Percentiles rank a stretch among this genome's conserved stretches.
These are phyloP conservation scores for Parathielavia appendiculata DNA, from an alignment of 495 filamentous ascomycete species.

Conservation along the genomic window DNA sequence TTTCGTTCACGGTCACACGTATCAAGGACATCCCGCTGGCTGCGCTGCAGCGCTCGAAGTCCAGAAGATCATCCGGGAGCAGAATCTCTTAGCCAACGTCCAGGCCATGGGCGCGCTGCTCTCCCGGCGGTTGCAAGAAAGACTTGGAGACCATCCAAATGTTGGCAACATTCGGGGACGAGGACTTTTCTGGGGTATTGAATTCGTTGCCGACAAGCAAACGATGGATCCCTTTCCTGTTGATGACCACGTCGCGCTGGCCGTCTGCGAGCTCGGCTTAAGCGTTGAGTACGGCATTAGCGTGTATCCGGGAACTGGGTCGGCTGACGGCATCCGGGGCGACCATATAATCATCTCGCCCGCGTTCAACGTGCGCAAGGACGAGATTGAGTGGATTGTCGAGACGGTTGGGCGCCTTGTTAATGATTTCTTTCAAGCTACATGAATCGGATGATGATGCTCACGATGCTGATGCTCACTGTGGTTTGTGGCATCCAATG, in stretches of 20 bases:
- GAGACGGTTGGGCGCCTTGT: constrained; percentile 40
- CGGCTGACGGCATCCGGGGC: constrained; percentile 59
- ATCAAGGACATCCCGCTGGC: constrained; percentile 55
- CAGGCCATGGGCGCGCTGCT: constrained; percentile 47
- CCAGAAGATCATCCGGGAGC: constrained; percentile 52
- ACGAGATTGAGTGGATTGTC: constrained; percentile 57
- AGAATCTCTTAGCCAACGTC: constrained; percentile 52
- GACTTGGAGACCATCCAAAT: constrained; percentile 46
- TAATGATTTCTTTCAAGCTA: constrained; percentile 26
- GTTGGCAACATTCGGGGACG: constrained; percentile 62
- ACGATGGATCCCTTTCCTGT: constrained; percentile 46
- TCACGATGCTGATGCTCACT: no score
- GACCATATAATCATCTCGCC: constrained; percentile 76
- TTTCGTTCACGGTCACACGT: constrained; percentile 59
- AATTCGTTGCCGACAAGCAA: constrained; percentile 51
- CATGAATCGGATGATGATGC: no score
- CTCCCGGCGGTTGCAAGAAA: constrained; percentile 37
- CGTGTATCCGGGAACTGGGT: constrained; percentile 66
- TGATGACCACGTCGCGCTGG: constrained; percentile 38
- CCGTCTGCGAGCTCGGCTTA: constrained; percentile 52
- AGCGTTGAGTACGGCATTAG: constrained; percentile 52
- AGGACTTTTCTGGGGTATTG: constrained; percentile 60
- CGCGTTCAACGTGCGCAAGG: constrained; percentile 60
- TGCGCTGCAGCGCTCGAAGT: constrained; percentile 59
- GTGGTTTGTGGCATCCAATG: no score